These are phyloP conservation scores for Alternaria triticina DNA, from an alignment of 2,329 filamentous ascomycete species.

Conservation along the genomic window DNA sequence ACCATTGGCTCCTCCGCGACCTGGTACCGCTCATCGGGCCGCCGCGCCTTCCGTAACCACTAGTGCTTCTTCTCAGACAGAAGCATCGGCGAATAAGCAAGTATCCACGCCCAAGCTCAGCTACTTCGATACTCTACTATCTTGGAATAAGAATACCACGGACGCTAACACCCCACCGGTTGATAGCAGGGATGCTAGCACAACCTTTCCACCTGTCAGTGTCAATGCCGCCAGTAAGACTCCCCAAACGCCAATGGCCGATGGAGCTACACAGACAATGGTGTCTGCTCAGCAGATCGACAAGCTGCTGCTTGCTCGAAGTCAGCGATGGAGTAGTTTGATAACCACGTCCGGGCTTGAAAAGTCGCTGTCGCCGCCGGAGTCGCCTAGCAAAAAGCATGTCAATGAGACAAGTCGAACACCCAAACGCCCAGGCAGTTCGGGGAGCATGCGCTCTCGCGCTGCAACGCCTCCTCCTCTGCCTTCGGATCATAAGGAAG, in stretches of 20 bases:
- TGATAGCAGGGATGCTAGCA: conserved; percentile 22
- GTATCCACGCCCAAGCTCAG: conserved; percentile 44
- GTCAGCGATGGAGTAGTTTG: conserved; percentile 34
- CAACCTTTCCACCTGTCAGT: conserved; percentile 33
- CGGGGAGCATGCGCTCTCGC: conserved; percentile 68
- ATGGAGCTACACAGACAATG: conserved; percentile 81
- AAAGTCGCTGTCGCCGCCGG: conserved; percentile 40
- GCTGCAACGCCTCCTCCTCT: conserved; percentile 70
- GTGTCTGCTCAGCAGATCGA: conserved; percentile 85
- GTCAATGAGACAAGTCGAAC: conserved; percentile 38
- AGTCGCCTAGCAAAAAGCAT: conserved; percentile 43
- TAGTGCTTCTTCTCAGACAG: conserved; percentile 21
- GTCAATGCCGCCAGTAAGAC: conserved; percentile 33
- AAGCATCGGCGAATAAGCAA: conserved; percentile 15
- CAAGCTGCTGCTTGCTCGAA: conserved; percentile 68
- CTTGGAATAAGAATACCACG: conserved; percentile 51
- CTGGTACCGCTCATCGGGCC: conserved; percentile 38
- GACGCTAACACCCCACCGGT: conserved; percentile 2
- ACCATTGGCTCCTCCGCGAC: conserved; percentile 37
- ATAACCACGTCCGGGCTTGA: conserved; percentile 39
- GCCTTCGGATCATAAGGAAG: conserved; percentile 81
- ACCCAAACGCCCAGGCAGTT: conserved; percentile 71
- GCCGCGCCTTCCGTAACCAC: conserved; percentile 16
- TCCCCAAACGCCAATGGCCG: conserved; percentile 56
- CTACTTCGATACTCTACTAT: conserved; percentile 54